Evolutionary conservation across 1,284 basidiomycete species (phyloP), one percentile per base, ranked within the genome.

Genomic region (Cutaneotrichosporon sp.): DNA sequence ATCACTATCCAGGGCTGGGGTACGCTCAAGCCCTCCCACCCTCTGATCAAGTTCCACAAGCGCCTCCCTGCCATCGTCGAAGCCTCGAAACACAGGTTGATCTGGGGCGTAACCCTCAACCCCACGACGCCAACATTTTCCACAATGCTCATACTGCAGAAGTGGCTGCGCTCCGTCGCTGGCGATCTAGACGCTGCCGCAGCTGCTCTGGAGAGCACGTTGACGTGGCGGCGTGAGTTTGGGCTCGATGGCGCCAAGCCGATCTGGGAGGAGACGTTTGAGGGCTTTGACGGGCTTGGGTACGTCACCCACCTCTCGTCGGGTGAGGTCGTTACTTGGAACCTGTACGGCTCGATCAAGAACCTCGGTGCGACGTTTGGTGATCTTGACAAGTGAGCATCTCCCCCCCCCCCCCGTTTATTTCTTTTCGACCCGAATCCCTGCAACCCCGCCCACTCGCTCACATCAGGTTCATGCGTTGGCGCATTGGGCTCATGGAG

Each of bases 311-410:
- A 61, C 13, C 55, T 71, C n/a, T 30, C 36, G 11, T 32, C 46
- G 16, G 69, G 67, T 9, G 67, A 70, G 59, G 61, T 70, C 18
- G 69, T 71, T 0, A 71, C 70, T 14, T 71, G 70, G 70, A 73
- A 73, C 61, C 60, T 73, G 16, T 73, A 73, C 52, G 70, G 72
- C 21, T 66, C 67, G 7, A 69, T 69, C n/a, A 64, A 65, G 46
- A 56, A 69, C 36, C 56, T 71, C 14, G 52, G 63, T 16, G 55
- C 30, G 51, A 69, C 72, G 51, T 73, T 73, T 56, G 72, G 72
- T n/a, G 68, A 73, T 53, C 50, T 69, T 3, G 64, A 70, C 49
- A 46, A 62, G 71, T 70, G 49, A 61, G 69, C 30, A 22, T n/a
- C 14, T 14, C 13, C 18, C 7, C 21, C 46, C 8, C 14, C 31